Evolutionary conservation across 371 early-diverging fungal genomes (phyloP), one percentile per base, ranked within the genome.

Genomic region (Funneliformis caledonium): DNA sequence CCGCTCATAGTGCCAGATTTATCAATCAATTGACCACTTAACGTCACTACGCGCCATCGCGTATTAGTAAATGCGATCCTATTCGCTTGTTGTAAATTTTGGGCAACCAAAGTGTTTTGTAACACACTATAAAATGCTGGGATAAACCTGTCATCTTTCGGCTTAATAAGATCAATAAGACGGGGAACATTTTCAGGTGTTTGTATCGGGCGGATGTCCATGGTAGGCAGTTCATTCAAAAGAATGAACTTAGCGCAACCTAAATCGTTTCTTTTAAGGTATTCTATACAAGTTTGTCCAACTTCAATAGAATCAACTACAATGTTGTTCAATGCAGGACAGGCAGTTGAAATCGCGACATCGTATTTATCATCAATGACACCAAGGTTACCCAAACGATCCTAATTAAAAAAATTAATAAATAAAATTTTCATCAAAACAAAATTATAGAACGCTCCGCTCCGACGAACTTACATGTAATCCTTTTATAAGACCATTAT

Each of bases 1-100:
- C 99, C 99, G 22, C 94, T 93, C 98, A 99, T 98, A 7, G 99
- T 94, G 82, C 99, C 99, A 0, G 96, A 93, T 47, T 90, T 92
- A 78, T 99, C 99, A 81, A 99, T 96, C 65, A 99, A 83, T 81
- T 98, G 93, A 4, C 99, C 99, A 78, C 95, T 96, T 76, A 99
- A 83, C 1, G 99, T 99, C 0, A 99, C 99, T 0, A 99, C 98
- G 64, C 98, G 90, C 90, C 93, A 95, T 50, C 98, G 92, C n/a
- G 90, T 89, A 43, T 85, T 81, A 22, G 91, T 91, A 87, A 92
- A 99, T 0, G 99, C 99, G 65, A 99, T 93, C 48, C 92, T 85
- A 80, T 96, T 97, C 3, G 99, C 99, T 81, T 96, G 95, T n/a
- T 91, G 88, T 82, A 99, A 82, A 83, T 96, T 88, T 19, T 91